Percentiles rank a stretch among this genome's conserved stretches.
These are phyloP conservation scores for Intubia oerlemansii DNA, from an alignment of 2,329 filamentous ascomycete genomes.

Conservation along the genomic window DNA sequence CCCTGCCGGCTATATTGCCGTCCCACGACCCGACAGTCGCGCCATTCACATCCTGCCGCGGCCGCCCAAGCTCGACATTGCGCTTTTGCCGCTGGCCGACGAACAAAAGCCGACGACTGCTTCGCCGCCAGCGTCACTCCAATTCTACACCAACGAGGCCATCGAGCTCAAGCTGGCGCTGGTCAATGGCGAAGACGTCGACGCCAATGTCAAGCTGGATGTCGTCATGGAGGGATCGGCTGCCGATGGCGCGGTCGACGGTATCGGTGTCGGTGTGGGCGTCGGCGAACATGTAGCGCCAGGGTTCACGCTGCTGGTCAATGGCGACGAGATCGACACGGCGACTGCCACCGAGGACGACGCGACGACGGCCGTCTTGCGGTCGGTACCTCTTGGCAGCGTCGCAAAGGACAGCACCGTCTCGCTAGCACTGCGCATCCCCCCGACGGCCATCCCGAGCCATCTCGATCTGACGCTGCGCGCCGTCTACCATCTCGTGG, in stretches of 20 bases:
- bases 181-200: constrained; percentile 64
- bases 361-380: constrained; percentile 13
- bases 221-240: constrained; percentile 45
- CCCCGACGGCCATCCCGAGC: constrained; percentile 25
- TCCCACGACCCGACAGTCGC: too few relatives aligned
- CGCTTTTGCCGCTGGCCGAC: constrained; percentile 8
- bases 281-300: too few relatives aligned
- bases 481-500: constrained; percentile 56
- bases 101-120: neutral
- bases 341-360: constrained; percentile 3
- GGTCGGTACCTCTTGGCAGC: constrained; percentile 21
- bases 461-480: constrained; percentile 50
- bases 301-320: constrained; percentile 17
- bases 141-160: constrained; percentile 74
- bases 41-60: constrained; percentile 60
- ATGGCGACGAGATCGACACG: constrained; percentile 8
- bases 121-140: too few relatives aligned
- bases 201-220: constrained; percentile 50
- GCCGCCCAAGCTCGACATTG: constrained; percentile 76
- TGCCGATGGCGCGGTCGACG: constrained; percentile 8
- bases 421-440: constrained; percentile 25
- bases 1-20: too few relatives aligned
- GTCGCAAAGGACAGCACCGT: constrained; percentile 23
- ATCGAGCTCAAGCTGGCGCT: constrained; percentile 49
- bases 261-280: neutral